Base-by-base conservation (phyloP, 306 rosid genomes). In the Trifolium pratense region DNA sequence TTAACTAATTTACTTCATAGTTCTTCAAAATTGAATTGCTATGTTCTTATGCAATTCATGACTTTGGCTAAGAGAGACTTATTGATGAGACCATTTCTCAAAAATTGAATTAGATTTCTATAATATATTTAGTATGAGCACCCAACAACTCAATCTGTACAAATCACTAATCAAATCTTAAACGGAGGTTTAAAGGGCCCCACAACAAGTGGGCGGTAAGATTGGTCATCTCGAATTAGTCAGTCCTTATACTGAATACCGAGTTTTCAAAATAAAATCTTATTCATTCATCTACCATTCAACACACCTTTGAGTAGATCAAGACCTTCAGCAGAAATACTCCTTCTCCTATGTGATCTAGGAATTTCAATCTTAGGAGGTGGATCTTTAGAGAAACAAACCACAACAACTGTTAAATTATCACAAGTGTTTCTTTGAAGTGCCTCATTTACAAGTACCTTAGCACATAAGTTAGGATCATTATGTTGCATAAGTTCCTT, bases 301-400 rank as follows among this genome's bases (percentile, higher is more conserved):
- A 86, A 77, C 43, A 89, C 87, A 76, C 90, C 93, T 80, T 86
- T 86, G 81, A 89, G 90, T 73, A 86, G 87, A 80, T 89, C 90
- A 40, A 89, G 62, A 58, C 93, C 93, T 81, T 86, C 93, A 31
- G 89, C 89, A 62, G 93, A 89, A 66, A 89, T 89, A 49, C 93
- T 89, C 75, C 93, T 86, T 78, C 90, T 89, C 80, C 73, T 84
- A 39, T 84, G 87, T 43, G 83, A 82, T 60, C 68, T 82, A 56
- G 93, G 86, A 58, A 86, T 82, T 70, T 80, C 86, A 43, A 84
- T 89, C 36, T 83, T 78, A 2, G 93, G 80, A 61, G 93, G 93
- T 34, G 93, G 90, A 58, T 84, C 84, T 26, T 72, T 14, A 0
- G 93, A 84, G 82, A 89, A 89, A 80, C 93, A 86, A 42, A 89